phyloP scores from a whole-genome alignment of 1,139 yeast genomes.

The Diutina sp. region DNA sequence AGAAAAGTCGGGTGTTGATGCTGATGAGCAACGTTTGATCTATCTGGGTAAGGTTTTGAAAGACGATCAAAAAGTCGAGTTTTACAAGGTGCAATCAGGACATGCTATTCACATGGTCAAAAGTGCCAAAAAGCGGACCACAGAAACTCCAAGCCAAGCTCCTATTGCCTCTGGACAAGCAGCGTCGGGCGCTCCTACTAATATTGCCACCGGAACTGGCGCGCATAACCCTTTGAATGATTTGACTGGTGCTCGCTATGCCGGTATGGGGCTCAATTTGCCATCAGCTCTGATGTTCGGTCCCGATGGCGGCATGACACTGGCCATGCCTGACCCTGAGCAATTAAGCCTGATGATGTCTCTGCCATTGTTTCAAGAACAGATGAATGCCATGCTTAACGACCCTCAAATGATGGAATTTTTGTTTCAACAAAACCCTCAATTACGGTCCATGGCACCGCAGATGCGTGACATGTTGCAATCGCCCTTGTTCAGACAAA shows the following conservation, averaged over 20 bases:
- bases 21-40: conserved; percentile 72
- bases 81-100: conserved; percentile 74
- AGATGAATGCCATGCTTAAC: conserved; percentile 65
- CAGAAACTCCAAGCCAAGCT: conserved; percentile 11
- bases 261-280: conserved; percentile 68
- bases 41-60: conserved; percentile 91
- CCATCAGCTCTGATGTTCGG: conserved; percentile 89
- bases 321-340: conserved; percentile 58
- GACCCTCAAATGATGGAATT: conserved; percentile 78
- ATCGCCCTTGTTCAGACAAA: conserved; percentile 71
- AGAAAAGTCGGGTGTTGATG: conserved; percentile 48
- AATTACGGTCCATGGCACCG: conserved; percentile 77
- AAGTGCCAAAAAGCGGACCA: conserved; percentile 25
- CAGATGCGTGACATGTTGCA: conserved; percentile 79
- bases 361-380: conserved; percentile 68
- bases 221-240: conserved; percentile 86
- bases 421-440: conserved; percentile 75
- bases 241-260: conserved; percentile 89
- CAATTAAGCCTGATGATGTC: conserved; percentile 66
- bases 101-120: conserved; percentile 85
- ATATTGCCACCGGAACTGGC: conserved; percentile 79
- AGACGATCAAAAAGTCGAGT: conserved; percentile 60
- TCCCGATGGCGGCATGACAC: conserved; percentile 80
- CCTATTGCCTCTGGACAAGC: conserved; percentile 8
- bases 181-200: conserved; percentile 44